Evolutionary conservation across 768 basidiomycete species (phyloP), one percentile per base, ranked within the genome.

Genomic region (Glaciozyma antarctica): DNA sequence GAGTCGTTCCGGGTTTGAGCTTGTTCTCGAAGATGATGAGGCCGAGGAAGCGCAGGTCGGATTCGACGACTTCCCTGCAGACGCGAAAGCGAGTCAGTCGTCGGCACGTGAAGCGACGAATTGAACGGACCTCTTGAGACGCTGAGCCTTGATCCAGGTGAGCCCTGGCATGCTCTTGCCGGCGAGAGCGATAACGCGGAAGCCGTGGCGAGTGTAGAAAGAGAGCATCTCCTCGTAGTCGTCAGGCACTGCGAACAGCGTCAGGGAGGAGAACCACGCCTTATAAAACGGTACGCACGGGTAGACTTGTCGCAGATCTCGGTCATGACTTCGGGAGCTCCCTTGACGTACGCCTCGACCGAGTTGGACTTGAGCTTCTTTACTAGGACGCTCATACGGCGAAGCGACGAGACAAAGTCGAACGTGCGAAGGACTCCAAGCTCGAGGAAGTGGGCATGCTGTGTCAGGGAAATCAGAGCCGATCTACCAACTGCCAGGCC

Each of bases 321-420:
- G 10, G 78, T 76, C 93, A 99, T 98, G 62, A 97, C 90, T 77
- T 99, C 95, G 0, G 95, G 95, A 2, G 95, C 95, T n/a, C 95
- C 95, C 75, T 99, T 99, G 72, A 93, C 92, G 75, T 98, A 98
- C 16, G 97, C 81, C 75, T 99, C 95, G 91, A 99, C 97, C 75
- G 88, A 90, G 60, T 78, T 84, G 70, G 93, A 93, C 76, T 88
- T 95, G 60, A 99, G 82, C 59, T 90, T 82, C 76, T 97, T 99
- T 72, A 97, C 94, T 60, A 99, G 84, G 32, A 99, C 95, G 68
- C 93, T 95, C 94, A 99, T 99, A 59, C 95, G 80, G 32, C 95
- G 83, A 26, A 98, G 81, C 6, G 88, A 81, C 12, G 94, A 95
- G 3, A 94, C 89, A 74, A 99, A 99, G 74, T 99, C 95, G 73